Base-by-base conservation (phyloP, 768 basidiomycete species). In the Pleurotus ostreatus region DNA sequence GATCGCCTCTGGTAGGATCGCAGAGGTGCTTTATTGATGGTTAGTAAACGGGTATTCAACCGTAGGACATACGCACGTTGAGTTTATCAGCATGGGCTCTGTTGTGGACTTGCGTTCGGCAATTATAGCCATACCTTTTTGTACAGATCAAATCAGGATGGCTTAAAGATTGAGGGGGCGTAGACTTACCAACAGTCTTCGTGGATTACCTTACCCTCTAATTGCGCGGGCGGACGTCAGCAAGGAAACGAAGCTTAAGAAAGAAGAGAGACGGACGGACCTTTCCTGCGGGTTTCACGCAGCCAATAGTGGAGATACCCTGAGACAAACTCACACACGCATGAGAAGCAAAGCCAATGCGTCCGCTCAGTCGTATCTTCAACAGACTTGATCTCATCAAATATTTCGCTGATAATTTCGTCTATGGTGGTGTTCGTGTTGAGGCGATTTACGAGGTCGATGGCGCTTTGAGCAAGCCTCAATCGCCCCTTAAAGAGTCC, bases 81-180 rank as follows among this genome's bases (percentile, higher is more conserved):
- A 53, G 39, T 22, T 53, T 53, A 41, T 15, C 3, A 0, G 69
- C 70, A 55, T 73, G 71, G 1, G 13, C 23, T 2, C 15, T 9
- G 16, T 59, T 65, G 56, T 71, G 70, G 1, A 57, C 55, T 62
- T 69, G 68, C 9, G 71, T 73, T 41, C 71, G 66, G 46, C 71
- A 73, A 46, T 68, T 65, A 48, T 69, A 71, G 7, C 71, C 71
- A 48, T 73, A 73, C 68, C 68, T 69, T 16, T n/a, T 16, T 22
- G 20, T n/a, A 44, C 16, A 9, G 49, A 13, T 15, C 22, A 8
- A 1, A 16, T 41, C 44, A 38, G 56, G 47, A 22, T 2, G 43
- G 30, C 22, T 40, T 2, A 11, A 9, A 34, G 13, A 12, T n/a
- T 11, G 20, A n/a, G 11, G 20, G n/a, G 45, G 7, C 11, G 11